phyloP scores from a whole-genome alignment of 345 rosid genomes.

The Eucalyptus cladocalyx region DNA sequence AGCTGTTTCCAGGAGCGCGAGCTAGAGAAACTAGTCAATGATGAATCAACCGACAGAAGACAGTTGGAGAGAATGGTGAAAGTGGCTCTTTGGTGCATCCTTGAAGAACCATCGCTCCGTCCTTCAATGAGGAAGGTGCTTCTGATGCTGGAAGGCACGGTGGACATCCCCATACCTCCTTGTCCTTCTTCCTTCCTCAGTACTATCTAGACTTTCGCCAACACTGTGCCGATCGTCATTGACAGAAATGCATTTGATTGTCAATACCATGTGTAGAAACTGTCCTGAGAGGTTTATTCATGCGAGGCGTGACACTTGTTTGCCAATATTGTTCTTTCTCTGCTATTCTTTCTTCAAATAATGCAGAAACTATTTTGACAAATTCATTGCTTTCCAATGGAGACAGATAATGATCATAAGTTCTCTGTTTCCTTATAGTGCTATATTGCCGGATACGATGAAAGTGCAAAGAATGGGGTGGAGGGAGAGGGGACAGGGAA shows the following conservation, averaged over 20 bases:
- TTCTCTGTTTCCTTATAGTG: not conserved
- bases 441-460: not conserved
- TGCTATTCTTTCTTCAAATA: not conserved
- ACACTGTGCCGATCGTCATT: not conserved
- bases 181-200: not conserved
- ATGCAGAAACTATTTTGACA: not conserved
- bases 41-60: conserved; percentile 1
- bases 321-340: not conserved
- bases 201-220: not conserved
- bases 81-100: conserved; percentile 15
- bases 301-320: not conserved
- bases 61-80: conserved; percentile 5
- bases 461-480: not conserved
- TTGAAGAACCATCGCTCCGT: conserved; percentile 2
- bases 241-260: not conserved
- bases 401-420: not conserved
- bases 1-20: conserved; percentile 4
- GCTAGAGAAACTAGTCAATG: not conserved
- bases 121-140: conserved; percentile 12
- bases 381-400: not conserved
- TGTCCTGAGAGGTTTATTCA: not conserved
- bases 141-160: conserved; percentile 9
- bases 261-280: not conserved
- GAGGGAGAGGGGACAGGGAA: not conserved
- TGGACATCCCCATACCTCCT: conserved; percentile 3